phyloP scores from a whole-genome alignment of 2,329 filamentous ascomycete genomes.

The Sporothrix luriei region DNA sequence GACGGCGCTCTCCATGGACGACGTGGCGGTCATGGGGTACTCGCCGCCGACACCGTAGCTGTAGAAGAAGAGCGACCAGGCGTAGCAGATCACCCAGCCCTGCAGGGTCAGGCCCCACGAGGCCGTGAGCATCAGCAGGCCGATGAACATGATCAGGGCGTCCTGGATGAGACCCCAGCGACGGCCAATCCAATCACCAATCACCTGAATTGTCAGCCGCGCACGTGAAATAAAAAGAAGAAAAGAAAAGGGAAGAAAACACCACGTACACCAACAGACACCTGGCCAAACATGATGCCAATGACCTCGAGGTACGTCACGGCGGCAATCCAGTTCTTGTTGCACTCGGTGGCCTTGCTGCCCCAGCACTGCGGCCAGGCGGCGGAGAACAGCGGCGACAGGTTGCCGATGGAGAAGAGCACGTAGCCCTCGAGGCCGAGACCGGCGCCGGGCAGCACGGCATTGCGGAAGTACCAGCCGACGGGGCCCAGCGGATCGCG shows the following conservation, averaged over 20 bases:
- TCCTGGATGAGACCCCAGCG: conserved; percentile 96
- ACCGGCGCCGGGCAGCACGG: conserved; percentile 88
- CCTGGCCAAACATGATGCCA: conserved; percentile 93
- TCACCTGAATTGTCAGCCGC: conserved; percentile 45
- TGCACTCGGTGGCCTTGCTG: conserved; percentile 61
- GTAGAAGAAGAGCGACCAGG: conserved; percentile 92
- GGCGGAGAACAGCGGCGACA: conserved; percentile 76
- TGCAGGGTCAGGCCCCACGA: conserved; percentile 85
- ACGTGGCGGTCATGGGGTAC: conserved; percentile 95
- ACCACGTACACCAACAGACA: conserved; percentile 72
- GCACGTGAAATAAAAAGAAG: neutral
- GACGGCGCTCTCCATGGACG: conserved; percentile 88
- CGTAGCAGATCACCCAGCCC: conserved; percentile 97
- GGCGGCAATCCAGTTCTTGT: conserved; percentile 76
- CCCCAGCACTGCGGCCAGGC: conserved; percentile 82
- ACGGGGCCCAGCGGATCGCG: conserved; percentile 80
- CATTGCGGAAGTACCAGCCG: conserved; percentile 85
- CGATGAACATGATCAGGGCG: conserved; percentile 89
- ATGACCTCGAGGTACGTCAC: conserved; percentile 91
- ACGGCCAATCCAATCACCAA: conserved; percentile 77
- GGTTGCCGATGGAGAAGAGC: conserved; percentile 93
- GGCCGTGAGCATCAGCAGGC: conserved; percentile 86
- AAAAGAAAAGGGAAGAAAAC: no score
- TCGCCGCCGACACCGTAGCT: conserved; percentile 75
- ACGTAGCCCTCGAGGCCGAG: conserved; percentile 94